A percentile compares a stretch with the other conserved stretches of the same genome.
Conservation (phyloP, 352 stramenopile species). For the Pythium insidiosum region DNA sequence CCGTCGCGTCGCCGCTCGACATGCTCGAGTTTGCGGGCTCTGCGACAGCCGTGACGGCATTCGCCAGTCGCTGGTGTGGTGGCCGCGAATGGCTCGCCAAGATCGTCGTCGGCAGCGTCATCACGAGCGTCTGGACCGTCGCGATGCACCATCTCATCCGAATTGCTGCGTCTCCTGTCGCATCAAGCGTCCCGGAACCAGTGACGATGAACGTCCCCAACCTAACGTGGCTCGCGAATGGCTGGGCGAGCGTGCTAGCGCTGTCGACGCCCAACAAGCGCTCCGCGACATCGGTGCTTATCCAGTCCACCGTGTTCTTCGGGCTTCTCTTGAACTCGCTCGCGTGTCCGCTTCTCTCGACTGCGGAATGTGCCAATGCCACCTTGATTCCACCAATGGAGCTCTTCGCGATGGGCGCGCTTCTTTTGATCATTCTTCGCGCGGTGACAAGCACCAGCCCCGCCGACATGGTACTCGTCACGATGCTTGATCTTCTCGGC, state of each 20-base stretch:
- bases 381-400: constrained; percentile 6
- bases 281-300: constrained; percentile 54
- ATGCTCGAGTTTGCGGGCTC: constrained; percentile 11
- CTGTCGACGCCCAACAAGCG: constrained; percentile 62
- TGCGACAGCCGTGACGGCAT: constrained; percentile 8
- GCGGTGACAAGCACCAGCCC: constrained; percentile 9
- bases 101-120: constrained; percentile 3
- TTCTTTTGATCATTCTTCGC: constrained; percentile 8
- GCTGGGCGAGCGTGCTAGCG: constrained; percentile 25
- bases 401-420: constrained; percentile 8
- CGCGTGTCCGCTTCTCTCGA: constrained; percentile 8
- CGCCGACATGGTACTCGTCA: constrained; percentile 15
- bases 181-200: constrained; percentile 1
- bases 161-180: not conserved
- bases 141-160: constrained; percentile 5
- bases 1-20: constrained; percentile 10
- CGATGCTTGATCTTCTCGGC: constrained; percentile 11
- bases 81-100: constrained; percentile 15
- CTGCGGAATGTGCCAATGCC: constrained; percentile 6
- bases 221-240: constrained; percentile 13
- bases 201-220: constrained; percentile 8
- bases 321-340: constrained; percentile 69
- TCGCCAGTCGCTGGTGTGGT: constrained; percentile 11
- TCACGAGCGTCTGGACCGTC: constrained; percentile 5
- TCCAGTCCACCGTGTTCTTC: constrained; percentile 55